Evolutionary conservation across 2,329 filamentous ascomycete genomes (phyloP).

Genomic region (Botrytis squamosa): DNA sequence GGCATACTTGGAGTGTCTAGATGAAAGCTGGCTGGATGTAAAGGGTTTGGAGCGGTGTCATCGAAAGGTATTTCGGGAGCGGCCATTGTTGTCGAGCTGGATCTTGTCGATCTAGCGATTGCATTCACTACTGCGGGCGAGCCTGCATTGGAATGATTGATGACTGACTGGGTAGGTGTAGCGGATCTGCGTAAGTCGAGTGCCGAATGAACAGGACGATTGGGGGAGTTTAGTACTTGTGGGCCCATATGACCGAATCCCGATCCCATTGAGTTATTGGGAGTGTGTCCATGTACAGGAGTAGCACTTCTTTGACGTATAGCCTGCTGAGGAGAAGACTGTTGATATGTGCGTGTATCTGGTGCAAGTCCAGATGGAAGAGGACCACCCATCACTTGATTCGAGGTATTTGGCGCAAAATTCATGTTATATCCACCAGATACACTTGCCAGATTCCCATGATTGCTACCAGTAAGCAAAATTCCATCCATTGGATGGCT

Average conservation of each 20-base stretch:
- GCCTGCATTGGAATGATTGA: not conserved
- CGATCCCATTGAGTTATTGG: not conserved
- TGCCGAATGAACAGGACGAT: not conserved
- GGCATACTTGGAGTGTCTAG: not conserved
- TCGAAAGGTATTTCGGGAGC: no score
- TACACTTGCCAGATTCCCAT: not conserved
- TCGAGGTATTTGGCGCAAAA: not conserved
- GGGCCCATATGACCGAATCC: not conserved
- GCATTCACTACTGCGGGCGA: not conserved
- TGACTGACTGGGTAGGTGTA: not conserved
- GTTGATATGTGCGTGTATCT: not conserved
- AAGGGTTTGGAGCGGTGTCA: not conserved
- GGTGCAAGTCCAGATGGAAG: not conserved
- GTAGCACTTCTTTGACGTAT: not conserved
- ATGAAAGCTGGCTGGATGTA: not conserved
- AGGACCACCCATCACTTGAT: not conserved
- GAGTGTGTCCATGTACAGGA: not conserved
- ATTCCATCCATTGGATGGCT: not conserved
- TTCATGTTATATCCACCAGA: slow-evolving; percentile 1
- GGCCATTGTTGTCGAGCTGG: not conserved
- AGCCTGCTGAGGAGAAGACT: not conserved
- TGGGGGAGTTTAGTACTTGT: not conserved
- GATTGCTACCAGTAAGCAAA: not conserved
- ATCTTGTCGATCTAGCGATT: not conserved
- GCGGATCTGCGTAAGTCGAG: not conserved